Evolutionary conservation across 805 yeast genomes (phyloP).

Genomic region (Pichia exigua): DNA sequence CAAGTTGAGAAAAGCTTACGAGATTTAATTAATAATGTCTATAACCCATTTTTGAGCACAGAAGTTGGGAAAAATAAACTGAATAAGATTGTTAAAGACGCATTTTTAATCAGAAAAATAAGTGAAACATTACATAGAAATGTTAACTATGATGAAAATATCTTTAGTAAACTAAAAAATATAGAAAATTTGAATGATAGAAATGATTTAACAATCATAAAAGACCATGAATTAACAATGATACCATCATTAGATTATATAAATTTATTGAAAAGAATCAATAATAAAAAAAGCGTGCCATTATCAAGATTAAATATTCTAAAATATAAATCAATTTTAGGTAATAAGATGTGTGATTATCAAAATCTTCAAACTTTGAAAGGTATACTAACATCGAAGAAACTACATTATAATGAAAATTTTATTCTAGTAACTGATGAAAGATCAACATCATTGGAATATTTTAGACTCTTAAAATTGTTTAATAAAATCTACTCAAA

Average conservation of each 20-base stretch:
- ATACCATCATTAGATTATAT: slow-evolving; percentile 14
- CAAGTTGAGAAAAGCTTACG: slow-evolving; percentile 9
- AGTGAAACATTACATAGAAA: not conserved
- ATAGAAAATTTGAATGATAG: slow-evolving; percentile 14
- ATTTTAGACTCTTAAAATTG: slow-evolving; percentile 18
- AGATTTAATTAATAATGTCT: slow-evolving; percentile 17
- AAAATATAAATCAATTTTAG: slow-evolving; percentile 15
- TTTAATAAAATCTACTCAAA: slow-evolving; percentile 7
- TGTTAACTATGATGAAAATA: slow-evolving; percentile 5
- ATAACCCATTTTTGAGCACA: slow-evolving; percentile 14
- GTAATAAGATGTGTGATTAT: slow-evolving; percentile 16
- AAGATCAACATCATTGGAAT: slow-evolving; percentile 19
- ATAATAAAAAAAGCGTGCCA: slow-evolving; percentile 1
- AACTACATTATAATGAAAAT: slow-evolving; percentile 7
- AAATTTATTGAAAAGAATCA: slow-evolving; percentile 2
- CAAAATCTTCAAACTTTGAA: slow-evolving; percentile 14
- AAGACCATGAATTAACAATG: slow-evolving; percentile 18
- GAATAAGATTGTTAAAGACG: slow-evolving; percentile 4
- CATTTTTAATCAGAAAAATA: slow-evolving; percentile 9
- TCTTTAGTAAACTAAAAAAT: slow-evolving; percentile 9
- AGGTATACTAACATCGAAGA: slow-evolving; percentile 1
- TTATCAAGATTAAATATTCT: slow-evolving; percentile 4
- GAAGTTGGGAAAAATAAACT: slow-evolving; percentile 3
- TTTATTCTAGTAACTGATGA: slow-evolving; percentile 20
- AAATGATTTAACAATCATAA: slow-evolving; percentile 17